These are phyloP conservation scores for Kurtzmaniella cleridarum DNA, from an alignment of 805 yeast genomes.

Conservation along the genomic window DNA sequence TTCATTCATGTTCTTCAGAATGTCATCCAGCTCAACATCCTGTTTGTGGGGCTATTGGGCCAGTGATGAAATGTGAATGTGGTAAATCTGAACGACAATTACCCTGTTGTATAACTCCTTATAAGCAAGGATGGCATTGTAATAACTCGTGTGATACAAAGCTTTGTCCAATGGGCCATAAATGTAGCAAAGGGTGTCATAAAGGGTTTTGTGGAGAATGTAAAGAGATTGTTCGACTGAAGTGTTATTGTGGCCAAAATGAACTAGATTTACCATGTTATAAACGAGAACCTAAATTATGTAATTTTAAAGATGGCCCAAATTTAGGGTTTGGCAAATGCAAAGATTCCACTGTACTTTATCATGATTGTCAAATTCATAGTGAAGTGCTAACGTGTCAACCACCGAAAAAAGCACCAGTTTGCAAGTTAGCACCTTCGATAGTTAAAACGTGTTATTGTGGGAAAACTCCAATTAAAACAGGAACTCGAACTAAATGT, in stretches of 20 bases:
- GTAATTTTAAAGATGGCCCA: slow-evolving; percentile 10
- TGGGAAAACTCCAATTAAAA: slow-evolving; percentile 54
- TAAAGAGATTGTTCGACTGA: slow-evolving; percentile 37
- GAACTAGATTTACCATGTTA: slow-evolving; percentile 39
- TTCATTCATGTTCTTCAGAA: slow-evolving; percentile 66
- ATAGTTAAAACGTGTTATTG: slow-evolving; percentile 68
- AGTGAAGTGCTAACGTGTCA: slow-evolving; percentile 49
- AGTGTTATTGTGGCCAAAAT: slow-evolving; percentile 75
- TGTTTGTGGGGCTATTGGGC: slow-evolving; percentile 74
- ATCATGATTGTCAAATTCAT: slow-evolving; percentile 63
- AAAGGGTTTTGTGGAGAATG: slow-evolving; percentile 81
- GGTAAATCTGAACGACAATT: slow-evolving; percentile 61
- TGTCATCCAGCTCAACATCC: slow-evolving; percentile 94
- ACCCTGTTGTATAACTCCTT: slow-evolving; percentile 72
- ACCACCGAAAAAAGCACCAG: slow-evolving; percentile 21
- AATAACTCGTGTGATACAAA: slow-evolving; percentile 51
- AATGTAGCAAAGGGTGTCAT: slow-evolving; percentile 62
- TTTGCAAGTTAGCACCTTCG: slow-evolving; percentile 63
- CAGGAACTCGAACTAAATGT: slow-evolving; percentile 50
- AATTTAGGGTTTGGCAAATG: slow-evolving; percentile 35
- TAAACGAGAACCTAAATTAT: slow-evolving; percentile 33
- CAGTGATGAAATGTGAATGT: slow-evolving; percentile 64
- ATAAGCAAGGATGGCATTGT: slow-evolving; percentile 65
- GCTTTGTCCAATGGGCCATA: slow-evolving; percentile 64
- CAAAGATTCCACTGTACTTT: slow-evolving; percentile 36